Evolutionary conservation across 2,329 filamentous ascomycete genomes (phyloP).

Genomic region (Diaporthe humulicola): DNA sequence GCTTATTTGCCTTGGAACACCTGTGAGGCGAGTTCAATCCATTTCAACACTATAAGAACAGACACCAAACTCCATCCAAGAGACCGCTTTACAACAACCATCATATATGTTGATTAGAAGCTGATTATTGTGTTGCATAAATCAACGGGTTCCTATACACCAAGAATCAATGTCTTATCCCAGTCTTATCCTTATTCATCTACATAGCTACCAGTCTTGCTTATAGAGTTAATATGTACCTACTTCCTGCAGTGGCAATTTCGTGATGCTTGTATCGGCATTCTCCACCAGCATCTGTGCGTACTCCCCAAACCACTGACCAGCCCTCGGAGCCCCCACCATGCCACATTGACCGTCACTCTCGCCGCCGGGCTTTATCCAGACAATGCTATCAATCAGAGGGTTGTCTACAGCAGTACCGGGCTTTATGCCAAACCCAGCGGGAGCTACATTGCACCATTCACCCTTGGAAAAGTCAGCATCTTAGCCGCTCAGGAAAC

Average conservation of each 20-base stretch:
- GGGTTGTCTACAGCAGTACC: conserved; percentile 51
- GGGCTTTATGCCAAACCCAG: conserved; percentile 14
- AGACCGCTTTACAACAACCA: neutral
- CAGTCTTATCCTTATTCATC: neutral
- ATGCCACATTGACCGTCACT: conserved; percentile 56
- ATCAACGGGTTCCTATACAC: neutral
- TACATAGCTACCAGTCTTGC: neutral
- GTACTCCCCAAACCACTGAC: conserved; percentile 58
- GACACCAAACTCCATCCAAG: neutral
- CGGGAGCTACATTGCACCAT: conserved; percentile 9
- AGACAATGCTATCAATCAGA: conserved; percentile 57
- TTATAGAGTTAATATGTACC: neutral
- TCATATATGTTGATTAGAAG: too few species aligned
- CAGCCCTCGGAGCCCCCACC: conserved; percentile 53
- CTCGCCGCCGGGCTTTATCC: conserved; percentile 61
- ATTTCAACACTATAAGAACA: neutral
- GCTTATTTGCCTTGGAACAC: neutral
- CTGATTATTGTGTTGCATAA: neutral
- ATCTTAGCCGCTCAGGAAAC: neutral
- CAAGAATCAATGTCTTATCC: neutral
- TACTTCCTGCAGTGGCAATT: neutral
- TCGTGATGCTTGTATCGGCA: conserved; percentile 45
- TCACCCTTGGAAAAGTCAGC: conserved; percentile 1
- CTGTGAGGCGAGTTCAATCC: neutral
- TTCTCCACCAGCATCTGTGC: conserved; percentile 56